Conservation (phyloP, 768 basidiomycete genomes). For the Pleurotus tuber-regium region DNA sequence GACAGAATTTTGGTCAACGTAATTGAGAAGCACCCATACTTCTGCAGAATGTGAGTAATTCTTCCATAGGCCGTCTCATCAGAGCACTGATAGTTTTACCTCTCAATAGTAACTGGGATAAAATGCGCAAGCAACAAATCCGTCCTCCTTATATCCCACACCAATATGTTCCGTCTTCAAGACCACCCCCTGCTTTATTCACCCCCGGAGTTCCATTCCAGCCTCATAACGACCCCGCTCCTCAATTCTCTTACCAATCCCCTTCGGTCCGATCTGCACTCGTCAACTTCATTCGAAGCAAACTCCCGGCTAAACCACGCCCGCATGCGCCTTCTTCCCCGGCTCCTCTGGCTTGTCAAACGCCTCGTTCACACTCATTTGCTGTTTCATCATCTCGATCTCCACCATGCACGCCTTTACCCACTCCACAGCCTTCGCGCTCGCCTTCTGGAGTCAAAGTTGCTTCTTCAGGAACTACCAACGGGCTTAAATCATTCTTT, state of each 20-base stretch:
- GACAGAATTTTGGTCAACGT: conserved; percentile 24
- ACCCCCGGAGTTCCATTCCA: not conserved
- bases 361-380: too few relatives aligned
- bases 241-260: not conserved
- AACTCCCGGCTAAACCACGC: not conserved
- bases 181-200: not conserved
- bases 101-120: conserved; percentile 25
- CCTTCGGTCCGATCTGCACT: conserved; percentile 2
- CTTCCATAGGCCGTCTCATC: not conserved
- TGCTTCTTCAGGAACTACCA: too few relatives aligned
- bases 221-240: conserved; percentile 2
- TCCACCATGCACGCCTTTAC: not conserved
- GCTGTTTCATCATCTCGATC: not conserved
- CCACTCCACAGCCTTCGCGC: not conserved
- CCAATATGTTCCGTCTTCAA: not conserved
- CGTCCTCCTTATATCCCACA: conserved; percentile 24
- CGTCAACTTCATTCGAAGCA: not conserved
- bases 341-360: not conserved
- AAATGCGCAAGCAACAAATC: conserved; percentile 21
- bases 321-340: not conserved
- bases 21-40: conserved; percentile 29
- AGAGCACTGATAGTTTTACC: not conserved
- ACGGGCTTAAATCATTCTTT: too few relatives aligned
- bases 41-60: conserved; percentile 25
- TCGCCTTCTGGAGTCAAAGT: not conserved